Base-by-base conservation (phyloP, 164 flowering plant species). In the Berberis thunbergii region DNA sequence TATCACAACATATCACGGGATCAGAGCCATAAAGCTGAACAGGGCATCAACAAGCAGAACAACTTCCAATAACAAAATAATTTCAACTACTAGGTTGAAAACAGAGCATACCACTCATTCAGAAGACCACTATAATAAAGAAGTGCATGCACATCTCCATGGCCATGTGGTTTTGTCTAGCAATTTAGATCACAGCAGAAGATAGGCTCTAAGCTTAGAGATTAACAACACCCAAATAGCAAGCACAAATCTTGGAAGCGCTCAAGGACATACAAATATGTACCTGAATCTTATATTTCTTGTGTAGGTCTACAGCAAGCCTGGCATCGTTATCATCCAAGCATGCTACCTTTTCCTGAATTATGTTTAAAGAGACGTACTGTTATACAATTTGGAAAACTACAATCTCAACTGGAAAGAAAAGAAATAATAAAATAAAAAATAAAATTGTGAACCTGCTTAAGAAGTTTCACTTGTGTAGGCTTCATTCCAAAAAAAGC, bases 111-210 rank as follows among this genome's bases (percentile, higher is more conserved):
- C 99, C 99, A 95, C 59, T 9, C 55, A 56, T 79, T 80, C 43
- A 95, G 83, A 74, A 91, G 82, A 58, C 96, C 94, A 62, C 92
- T 87, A 38, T 96, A 89, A 72, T 84, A 89, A 54, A 95, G 90
- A 72, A 95, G 97, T 67, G 96, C 68, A 73, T 95, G 99, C 64
- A 95, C 99, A 79, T 95, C 99, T 44, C 99, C 99, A 77, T 95
- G 99, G 54, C 99, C 99, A 75, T 91, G 99, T 70, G 99, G 99
- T 78, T 95, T 95, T 62, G 99, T 95, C 99, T 95, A 60, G 41
- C 65, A 64, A 73, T 48, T 41, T 69, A 38, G 57, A 40, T 62
- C 62, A 26, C 26, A 26, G 26, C 26, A 26, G 26, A 26, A 26
- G 26, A 26, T 26, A 26, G 26, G 0, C 26, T 26, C 26, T 26